Evolutionary conservation across 768 basidiomycete species (phyloP).

Genomic region (Auricularia auricula-judae): DNA sequence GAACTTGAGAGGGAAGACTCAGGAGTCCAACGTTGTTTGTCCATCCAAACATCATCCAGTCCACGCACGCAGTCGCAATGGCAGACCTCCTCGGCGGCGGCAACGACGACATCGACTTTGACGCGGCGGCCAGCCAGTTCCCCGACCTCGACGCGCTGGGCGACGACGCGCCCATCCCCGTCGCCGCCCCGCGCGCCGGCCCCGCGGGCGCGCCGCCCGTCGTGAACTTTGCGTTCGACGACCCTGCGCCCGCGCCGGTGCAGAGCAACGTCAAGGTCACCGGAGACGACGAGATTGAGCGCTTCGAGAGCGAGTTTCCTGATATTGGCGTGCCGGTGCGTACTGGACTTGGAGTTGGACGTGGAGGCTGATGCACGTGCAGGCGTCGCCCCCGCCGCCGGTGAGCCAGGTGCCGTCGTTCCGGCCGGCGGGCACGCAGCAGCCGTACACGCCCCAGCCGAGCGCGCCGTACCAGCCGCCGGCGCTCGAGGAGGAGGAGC

Average conservation of each 20-base stretch:
- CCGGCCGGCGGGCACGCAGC: constrained; percentile 58
- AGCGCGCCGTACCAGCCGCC: constrained; percentile 29
- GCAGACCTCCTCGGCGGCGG: constrained; percentile 11
- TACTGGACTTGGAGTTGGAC: not conserved
- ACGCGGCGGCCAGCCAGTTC: constrained; percentile 70
- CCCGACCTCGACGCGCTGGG: constrained; percentile 71
- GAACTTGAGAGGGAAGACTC: no score
- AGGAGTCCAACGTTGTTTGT: no score
- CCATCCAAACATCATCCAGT: no score
- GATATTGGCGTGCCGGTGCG: constrained; percentile 40
- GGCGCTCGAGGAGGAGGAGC: constrained; percentile 61
- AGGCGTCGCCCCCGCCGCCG: constrained; percentile 23
- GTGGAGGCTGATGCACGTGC: not conserved
- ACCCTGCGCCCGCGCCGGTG: constrained; percentile 22
- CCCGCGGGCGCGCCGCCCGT: constrained; percentile 14
- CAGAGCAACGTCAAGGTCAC: constrained; percentile 64
- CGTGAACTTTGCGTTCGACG: constrained; percentile 53
- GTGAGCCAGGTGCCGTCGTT: constrained; percentile 28
- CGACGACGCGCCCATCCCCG: constrained; percentile 39
- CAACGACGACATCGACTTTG: constrained; percentile 64
- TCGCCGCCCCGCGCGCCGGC: constrained; percentile 18
- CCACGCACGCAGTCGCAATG: not conserved
- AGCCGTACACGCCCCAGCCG: constrained; percentile 58
- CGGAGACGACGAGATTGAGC: constrained; percentile 74
- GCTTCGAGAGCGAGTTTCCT: constrained; percentile 79